phyloP scores from a whole-genome alignment of 352 stramenopile species.

The Albugo laibachii region DNA sequence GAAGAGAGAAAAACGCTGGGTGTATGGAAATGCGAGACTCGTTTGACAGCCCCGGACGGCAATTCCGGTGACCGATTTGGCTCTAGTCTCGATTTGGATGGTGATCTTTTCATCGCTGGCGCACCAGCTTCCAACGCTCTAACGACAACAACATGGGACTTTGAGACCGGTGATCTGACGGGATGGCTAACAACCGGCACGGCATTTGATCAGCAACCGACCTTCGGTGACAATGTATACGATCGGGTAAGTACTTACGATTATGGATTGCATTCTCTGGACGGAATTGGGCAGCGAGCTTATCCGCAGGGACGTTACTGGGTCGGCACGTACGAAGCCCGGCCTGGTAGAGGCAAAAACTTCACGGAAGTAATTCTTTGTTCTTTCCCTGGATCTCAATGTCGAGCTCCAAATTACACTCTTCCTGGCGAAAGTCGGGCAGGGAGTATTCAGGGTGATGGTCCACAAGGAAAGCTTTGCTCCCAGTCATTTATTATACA shows the following conservation, averaged over 20 bases:
- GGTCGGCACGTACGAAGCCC: constrained; percentile 87
- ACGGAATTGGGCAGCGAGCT: constrained; percentile 19
- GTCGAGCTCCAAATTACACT: constrained; percentile 48
- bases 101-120: constrained; percentile 57
- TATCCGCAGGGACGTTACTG: constrained; percentile 83
- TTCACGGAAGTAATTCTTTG: constrained; percentile 20
- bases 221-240: constrained; percentile 88
- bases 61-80: constrained; percentile 68
- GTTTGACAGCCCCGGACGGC: constrained; percentile 35
- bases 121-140: constrained; percentile 41
- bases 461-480: constrained; percentile 81
- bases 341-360: constrained; percentile 48
- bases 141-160: constrained; percentile 89
- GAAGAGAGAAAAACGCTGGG: constrained; percentile 25
- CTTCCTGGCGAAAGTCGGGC: constrained; percentile 34
- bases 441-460: constrained; percentile 79
- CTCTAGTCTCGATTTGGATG: constrained; percentile 42
- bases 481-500: constrained; percentile 86
- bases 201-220: constrained; percentile 88
- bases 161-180: constrained; percentile 89
- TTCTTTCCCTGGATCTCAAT: constrained; percentile 51
- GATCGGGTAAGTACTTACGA: constrained; percentile 58
- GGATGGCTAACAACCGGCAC: constrained; percentile 86
- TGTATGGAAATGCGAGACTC: constrained; percentile 37
- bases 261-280: constrained; percentile 12